Evolutionary conservation across 257 asterid genomes (phyloP), one percentile per base, ranked within the genome.

Genomic region (Ocimum tenuiflorum): DNA sequence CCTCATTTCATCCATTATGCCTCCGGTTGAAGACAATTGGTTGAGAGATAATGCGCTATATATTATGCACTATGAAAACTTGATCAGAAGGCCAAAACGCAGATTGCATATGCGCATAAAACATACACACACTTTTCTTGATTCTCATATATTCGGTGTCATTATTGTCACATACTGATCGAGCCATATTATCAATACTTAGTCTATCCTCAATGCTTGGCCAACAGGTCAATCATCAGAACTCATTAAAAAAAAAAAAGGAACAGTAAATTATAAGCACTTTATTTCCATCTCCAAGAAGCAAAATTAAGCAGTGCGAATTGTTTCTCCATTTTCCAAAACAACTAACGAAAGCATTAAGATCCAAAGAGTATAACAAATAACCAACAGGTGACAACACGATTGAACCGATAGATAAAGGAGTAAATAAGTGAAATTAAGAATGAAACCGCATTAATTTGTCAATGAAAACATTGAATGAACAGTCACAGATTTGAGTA

Each of bases 1-100:
- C 96, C 85, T 83, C 6, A 66, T 29, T 8, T 78, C 79, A 8
- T 87, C 94, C 95, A 87, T 89, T 46, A n/a, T n/a, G n/a, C n/a
- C n/a, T n/a, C n/a, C n/a, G n/a, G n/a, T n/a, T n/a, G n/a, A n/a
- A n/a, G n/a, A n/a, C n/a, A n/a, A n/a, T n/a, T 62, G 53, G 39
- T 57, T 15, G 9, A 43, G 61, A 10, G 52, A 48, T 8, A 43
- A 58, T 55, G 24, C 42, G 7, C n/a, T n/a, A 36, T 38, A 72
- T 46, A 61, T 53, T 9, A 51, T 19, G 45, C 3, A 52, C 29
- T 46, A n/a, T 63, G 57, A 69, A 45, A 53, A 27, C 2, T 48
- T 58, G 55, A 60, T 42, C 48, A 38, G 33, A 52, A 49, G 38
- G n/a, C 4, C 36, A 14, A 39, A n/a, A 10, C 0, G 45, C 20